phyloP scores from a whole-genome alignment of 495 filamentous ascomycete genomes.

The Penicillium samsonianum region DNA sequence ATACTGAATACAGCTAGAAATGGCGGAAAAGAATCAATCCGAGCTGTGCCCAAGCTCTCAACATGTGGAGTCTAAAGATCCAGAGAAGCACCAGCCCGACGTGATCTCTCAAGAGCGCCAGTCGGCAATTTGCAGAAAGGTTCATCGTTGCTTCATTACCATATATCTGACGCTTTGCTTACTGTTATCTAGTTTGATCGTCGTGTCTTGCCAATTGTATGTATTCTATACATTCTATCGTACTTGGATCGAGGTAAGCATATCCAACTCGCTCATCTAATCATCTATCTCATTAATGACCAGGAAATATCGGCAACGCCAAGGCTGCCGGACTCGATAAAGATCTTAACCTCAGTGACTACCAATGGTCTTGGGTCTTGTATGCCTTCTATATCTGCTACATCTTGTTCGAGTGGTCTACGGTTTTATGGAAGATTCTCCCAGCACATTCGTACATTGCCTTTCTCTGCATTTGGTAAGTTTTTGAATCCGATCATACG shows the following conservation, averaged over 20 bases:
- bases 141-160: too few relatives aligned
- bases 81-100: too few relatives aligned
- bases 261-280: not conserved
- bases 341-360: constrained; percentile 48
- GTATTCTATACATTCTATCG: constrained; percentile 32
- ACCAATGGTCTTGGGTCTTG: constrained; percentile 63
- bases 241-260: constrained; percentile 28
- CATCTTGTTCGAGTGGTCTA: constrained; percentile 34
- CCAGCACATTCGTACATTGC: constrained; percentile 48
- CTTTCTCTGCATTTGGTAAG: constrained; percentile 37
- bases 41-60: too few relatives aligned
- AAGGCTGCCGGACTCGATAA: constrained; percentile 55
- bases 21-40: too few relatives aligned
- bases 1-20: too few relatives aligned
- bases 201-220: constrained; percentile 31
- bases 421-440: constrained; percentile 56
- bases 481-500: too few relatives aligned
- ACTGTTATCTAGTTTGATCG: constrained; percentile 23
- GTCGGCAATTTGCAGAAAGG: too few relatives aligned
- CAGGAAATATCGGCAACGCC: constrained; percentile 59
- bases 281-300: not conserved
- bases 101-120: too few relatives aligned
- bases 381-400: constrained; percentile 64
- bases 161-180: not conserved
- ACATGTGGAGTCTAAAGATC: too few relatives aligned